phyloP scores from a whole-genome alignment of 768 basidiomycete genomes.

The Tephrocybe sp. region DNA sequence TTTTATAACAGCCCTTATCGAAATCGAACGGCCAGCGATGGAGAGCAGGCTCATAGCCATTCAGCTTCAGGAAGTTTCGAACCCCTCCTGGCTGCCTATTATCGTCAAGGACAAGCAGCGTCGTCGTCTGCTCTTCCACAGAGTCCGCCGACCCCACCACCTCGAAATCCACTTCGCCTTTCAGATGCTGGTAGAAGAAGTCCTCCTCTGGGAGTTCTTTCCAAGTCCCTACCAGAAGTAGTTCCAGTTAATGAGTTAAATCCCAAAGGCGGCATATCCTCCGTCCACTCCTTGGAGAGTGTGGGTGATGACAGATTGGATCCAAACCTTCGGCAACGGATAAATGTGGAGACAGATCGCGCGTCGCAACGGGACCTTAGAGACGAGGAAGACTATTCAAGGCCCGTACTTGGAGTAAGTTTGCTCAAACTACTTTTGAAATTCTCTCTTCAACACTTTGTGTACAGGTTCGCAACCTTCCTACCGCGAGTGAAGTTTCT shows the following conservation, averaged over 20 bases:
- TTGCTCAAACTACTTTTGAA: not conserved
- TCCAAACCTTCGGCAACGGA: constrained; percentile 38
- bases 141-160: constrained; percentile 29
- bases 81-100: constrained; percentile 50
- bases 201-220: constrained; percentile 9
- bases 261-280: constrained; percentile 22
- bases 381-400: constrained; percentile 57
- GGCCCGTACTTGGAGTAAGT: constrained; percentile 53
- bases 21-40: constrained; percentile 29
- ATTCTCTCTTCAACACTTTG: not conserved
- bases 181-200: constrained; percentile 19
- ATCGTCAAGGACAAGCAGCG: constrained; percentile 19
- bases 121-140: constrained; percentile 20
- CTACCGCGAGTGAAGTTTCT: constrained; percentile 32
- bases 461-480: constrained; percentile 52
- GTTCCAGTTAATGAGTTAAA: constrained; percentile 15
- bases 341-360: constrained; percentile 25
- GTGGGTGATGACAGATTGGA: constrained; percentile 41
- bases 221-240: constrained; percentile 12
- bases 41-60: constrained; percentile 30
- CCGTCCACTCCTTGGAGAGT: constrained; percentile 32
- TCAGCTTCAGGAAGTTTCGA: constrained; percentile 57
- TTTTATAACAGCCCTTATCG: constrained; percentile 26
- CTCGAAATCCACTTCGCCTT: constrained; percentile 30
- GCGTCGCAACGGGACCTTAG: constrained; percentile 29